Conservation (phyloP, 306 rosid species). For the Cercis canadensis region DNA sequence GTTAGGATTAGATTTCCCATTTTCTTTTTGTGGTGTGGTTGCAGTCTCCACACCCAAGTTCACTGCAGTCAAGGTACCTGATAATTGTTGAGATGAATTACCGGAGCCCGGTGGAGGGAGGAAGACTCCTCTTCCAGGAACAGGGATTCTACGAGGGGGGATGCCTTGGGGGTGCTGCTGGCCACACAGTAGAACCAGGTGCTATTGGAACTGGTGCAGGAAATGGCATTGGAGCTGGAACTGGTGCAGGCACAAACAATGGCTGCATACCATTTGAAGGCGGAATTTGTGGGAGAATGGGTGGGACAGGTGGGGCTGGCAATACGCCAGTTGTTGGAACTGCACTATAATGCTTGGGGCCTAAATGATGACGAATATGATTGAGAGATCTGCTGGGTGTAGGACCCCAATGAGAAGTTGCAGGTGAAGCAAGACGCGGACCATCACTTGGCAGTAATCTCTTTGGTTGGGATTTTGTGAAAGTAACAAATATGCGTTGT, state of each 20-base stretch:
- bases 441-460: conserved; percentile 59
- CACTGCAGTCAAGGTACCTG: conserved; percentile 46
- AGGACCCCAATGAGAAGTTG: conserved; percentile 70
- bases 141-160: conserved; percentile 75
- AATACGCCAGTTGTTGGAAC: conserved; percentile 64
- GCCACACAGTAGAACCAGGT: conserved; percentile 73
- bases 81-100: conserved; percentile 56
- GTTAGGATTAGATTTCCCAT: conserved; percentile 51
- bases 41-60: conserved; percentile 48
- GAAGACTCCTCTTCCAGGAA: conserved; percentile 94
- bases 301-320: conserved; percentile 66
- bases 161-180: conserved; percentile 75
- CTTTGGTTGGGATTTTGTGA: conserved; percentile 74
- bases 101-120: conserved; percentile 91
- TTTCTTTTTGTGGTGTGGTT: conserved; percentile 54
- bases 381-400: conserved; percentile 73
- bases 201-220: conserved; percentile 73
- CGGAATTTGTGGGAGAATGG: conserved; percentile 57
- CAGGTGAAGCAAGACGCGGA: conserved; percentile 53
- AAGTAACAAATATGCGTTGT: conserved; percentile 79
- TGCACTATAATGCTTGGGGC: conserved; percentile 66
- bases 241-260: conserved; percentile 62
- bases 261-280: conserved; percentile 75
- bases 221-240: conserved; percentile 67
- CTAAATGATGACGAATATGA: conserved; percentile 62